Conservation (phyloP, 2,329 filamentous ascomycete genomes). For the Cercospora sojina region DNA sequence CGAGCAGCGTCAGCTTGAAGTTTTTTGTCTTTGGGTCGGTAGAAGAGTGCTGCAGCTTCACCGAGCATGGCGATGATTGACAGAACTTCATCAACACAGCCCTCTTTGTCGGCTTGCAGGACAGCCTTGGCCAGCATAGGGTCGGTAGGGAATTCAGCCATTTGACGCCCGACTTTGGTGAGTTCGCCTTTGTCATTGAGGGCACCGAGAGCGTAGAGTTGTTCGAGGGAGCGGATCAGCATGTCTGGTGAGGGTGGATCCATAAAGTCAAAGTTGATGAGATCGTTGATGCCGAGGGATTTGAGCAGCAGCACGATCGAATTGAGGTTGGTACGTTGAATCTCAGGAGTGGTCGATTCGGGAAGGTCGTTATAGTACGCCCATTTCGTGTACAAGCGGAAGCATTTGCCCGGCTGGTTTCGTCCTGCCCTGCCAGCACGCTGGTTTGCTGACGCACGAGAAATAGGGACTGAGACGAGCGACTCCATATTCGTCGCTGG, state of each 20-base stretch:
- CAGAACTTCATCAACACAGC: slow-evolving; percentile 90
- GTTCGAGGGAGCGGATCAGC: slow-evolving; percentile 82
- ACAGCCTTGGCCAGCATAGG: slow-evolving; percentile 89
- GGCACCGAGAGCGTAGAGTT: slow-evolving; percentile 85
- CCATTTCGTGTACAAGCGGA: slow-evolving; percentile 89
- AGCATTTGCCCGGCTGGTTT: slow-evolving; percentile 88
- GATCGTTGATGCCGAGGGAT: slow-evolving; percentile 84
- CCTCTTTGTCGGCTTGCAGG: slow-evolving; percentile 81
- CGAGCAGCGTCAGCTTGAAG: slow-evolving; percentile 90
- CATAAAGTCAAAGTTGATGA: slow-evolving; percentile 95
- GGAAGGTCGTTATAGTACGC: slow-evolving; percentile 87
- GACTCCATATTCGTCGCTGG: slow-evolving; percentile 90
- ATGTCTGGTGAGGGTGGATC: slow-evolving; percentile 88
- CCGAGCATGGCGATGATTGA: slow-evolving; percentile 93
- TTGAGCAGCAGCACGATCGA: slow-evolving; percentile 82
- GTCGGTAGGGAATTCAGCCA: slow-evolving; percentile 92
- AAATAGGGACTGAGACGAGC: slow-evolving; percentile 85
- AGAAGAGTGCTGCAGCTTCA: slow-evolving; percentile 86
- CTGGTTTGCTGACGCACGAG: slow-evolving; percentile 88
- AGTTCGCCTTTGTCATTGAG: slow-evolving; percentile 85
- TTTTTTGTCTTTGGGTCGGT: slow-evolving; percentile 95
- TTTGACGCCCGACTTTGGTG: slow-evolving; percentile 86
- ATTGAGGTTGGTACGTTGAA: slow-evolving; percentile 85
- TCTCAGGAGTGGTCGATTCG: slow-evolving; percentile 87
- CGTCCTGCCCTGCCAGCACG: slow-evolving; percentile 88